phyloP scores from a whole-genome alignment of 164 flowering plant genomes.

The Liquidambar formosana region DNA sequence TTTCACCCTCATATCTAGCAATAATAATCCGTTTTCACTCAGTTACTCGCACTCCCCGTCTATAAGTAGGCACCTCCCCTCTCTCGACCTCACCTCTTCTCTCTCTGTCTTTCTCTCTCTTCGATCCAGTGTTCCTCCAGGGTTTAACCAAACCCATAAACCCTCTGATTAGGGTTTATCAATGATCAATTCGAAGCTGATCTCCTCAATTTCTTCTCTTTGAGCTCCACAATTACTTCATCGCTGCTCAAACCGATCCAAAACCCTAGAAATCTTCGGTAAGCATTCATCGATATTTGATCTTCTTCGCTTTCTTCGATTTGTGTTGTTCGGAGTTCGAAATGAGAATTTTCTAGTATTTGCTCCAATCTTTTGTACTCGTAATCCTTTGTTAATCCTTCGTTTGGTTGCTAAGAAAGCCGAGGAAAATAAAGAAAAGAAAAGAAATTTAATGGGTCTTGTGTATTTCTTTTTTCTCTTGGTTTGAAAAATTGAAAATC shows the following conservation, averaged over 20 bases:
- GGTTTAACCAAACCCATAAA: constrained; percentile 5
- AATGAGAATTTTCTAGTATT: neutral
- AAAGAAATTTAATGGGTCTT: neutral
- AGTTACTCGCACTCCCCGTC: too few relatives aligned
- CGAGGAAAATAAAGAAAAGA: neutral
- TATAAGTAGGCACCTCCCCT: too few relatives aligned
- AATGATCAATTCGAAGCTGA: neutral
- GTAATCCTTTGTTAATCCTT: neutral
- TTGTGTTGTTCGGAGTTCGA: neutral
- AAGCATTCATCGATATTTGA: neutral
- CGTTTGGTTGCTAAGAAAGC: neutral
- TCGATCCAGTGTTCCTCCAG: neutral
- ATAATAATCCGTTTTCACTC: too few relatives aligned
- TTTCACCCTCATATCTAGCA: neutral
- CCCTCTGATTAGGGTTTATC: constrained; percentile 1
- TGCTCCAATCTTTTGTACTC: neutral
- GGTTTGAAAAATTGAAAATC: neutral
- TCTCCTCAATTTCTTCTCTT: neutral
- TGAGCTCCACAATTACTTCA: neutral
- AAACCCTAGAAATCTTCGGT: constrained; percentile 5
- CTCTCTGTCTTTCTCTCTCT: neutral
- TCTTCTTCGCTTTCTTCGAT: neutral
- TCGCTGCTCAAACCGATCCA: neutral
- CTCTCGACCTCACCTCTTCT: neutral
- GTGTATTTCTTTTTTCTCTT: neutral